Base-by-base conservation (phyloP, 2,329 filamentous ascomycete species). In the Fusarium armeniacum region DNA sequence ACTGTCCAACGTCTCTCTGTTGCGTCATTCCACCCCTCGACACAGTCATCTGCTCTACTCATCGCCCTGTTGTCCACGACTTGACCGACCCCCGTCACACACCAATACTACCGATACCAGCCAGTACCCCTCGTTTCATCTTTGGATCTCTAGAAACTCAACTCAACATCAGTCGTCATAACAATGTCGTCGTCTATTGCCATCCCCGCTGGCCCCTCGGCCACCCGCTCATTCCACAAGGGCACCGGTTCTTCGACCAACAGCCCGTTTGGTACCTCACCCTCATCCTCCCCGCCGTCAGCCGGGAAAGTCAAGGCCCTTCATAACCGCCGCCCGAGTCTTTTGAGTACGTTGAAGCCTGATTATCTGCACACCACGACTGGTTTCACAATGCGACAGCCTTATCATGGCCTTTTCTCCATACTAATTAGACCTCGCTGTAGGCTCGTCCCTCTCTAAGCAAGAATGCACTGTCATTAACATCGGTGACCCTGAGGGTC, bases 381-480 rank as follows among this genome's bases (percentile, higher is more conserved):
- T 35, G 49, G 30, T 50, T 57, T 46, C 50, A 24, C 51, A 41
- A 65, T 65, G 61, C 49, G 61, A 54, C 51, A 64, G 53, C 58
- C 49, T 67, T 55, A 47, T 60, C 44, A 61, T 46, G 20, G 53
- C 35, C 52, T 22, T 54, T 30, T 53, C 69, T 30, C 28, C 13
- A 10, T 69, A 54, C 80, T 81, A 71, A 80, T 75, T 66, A 26
- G 69, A 79, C 75, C 67, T 32, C 41, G 32, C 52, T 67, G n/a
- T 51, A 93, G 91, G 91, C 78, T 86, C 88, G 43, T 90, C 91
- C 20, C 84, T 94, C 65, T 89, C 89, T 45, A 89, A 92, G 78
- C 87, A 91, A 73, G 91, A 94, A 79, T 91, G 91, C 75, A 93
- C 90, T n/a, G 91, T 93, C 47, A 89, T 94, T 78, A 92, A 94